Percentiles rank a stretch among this genome's conserved stretches.
Evolutionary conservation across 371 early-diverging fungal species (phyloP).

Genomic region (Rhizopus stolonifer): DNA sequence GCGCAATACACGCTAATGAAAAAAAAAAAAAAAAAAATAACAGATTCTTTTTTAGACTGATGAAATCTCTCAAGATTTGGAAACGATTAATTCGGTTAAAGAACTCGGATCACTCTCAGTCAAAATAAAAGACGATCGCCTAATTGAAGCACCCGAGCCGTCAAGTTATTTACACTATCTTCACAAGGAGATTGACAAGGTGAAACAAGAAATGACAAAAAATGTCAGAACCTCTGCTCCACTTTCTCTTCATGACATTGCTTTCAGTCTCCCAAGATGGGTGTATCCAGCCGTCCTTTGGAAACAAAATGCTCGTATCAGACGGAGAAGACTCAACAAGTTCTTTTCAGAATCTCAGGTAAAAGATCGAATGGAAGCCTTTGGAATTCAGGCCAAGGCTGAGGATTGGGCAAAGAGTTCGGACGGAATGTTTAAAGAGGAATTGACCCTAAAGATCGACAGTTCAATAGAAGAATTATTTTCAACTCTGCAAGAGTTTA

Average conservation of each 20-base stretch:
- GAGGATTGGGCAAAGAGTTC: not conserved
- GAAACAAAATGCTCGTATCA: conserved; percentile 12
- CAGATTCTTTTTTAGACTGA: no score
- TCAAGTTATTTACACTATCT: not conserved
- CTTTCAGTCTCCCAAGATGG: conserved; percentile 11
- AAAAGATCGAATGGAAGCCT: not conserved
- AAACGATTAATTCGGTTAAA: no score
- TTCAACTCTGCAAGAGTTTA: conserved; percentile 1
- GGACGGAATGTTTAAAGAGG: not conserved
- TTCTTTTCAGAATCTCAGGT: conserved; percentile 4
- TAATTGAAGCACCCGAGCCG: not conserved
- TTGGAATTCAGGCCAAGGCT: conserved; percentile 1
- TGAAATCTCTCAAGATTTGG: no score
- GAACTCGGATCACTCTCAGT: no score
- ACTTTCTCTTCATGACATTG: conserved; percentile 15
- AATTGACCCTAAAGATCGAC: no score
- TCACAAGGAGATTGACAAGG: not conserved
- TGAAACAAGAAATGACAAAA: not conserved
- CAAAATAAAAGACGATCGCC: no score
- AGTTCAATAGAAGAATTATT: conserved; percentile 1
- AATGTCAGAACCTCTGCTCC: conserved; percentile 14
- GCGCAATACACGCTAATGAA: no score
- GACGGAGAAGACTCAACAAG: conserved; percentile 15
- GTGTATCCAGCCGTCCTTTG: conserved; percentile 2
- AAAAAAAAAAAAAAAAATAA: no score